phyloP scores from a whole-genome alignment of 495 filamentous ascomycete genomes.

The Podospora fimiseda region DNA sequence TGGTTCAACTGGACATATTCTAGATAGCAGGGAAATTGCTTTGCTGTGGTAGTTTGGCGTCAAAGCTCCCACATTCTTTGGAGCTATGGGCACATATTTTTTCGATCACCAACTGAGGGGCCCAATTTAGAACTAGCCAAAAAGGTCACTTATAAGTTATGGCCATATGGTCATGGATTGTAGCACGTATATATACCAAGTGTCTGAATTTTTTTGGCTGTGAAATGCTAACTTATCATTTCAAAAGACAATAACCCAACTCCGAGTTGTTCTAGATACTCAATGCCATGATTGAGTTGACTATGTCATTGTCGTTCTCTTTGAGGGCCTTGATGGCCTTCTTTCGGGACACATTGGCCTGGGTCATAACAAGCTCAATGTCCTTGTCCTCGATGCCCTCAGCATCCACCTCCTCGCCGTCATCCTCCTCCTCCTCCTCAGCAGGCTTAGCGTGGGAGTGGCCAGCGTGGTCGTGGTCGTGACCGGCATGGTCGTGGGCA shows the following conservation, averaged over 20 bases:
- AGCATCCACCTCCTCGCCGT: constrained; percentile 92
- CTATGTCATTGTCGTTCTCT: constrained; percentile 99
- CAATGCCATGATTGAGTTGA: constrained; percentile 99
- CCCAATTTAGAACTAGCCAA: too few relatives aligned
- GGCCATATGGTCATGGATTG: too few relatives aligned
- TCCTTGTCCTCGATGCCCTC: constrained; percentile 94
- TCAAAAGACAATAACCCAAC: constrained; percentile 5
- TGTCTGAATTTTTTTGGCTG: constrained; percentile 2
- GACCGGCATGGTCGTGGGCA: constrained; percentile 56
- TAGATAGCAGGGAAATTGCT: too few relatives aligned
- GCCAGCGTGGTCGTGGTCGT: constrained; percentile 61
- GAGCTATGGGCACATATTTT: too few relatives aligned
- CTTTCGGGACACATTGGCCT: constrained; percentile 91
- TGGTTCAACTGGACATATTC: too few relatives aligned
- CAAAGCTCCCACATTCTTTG: too few relatives aligned
- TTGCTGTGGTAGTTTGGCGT: too few relatives aligned
- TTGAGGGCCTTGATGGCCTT: constrained; percentile 98
- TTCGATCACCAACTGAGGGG: too few relatives aligned
- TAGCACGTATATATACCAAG: too few relatives aligned
- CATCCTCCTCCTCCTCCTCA: constrained; percentile 87
- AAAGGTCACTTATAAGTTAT: too few relatives aligned
- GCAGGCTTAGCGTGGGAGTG: constrained; percentile 51
- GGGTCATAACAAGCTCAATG: constrained; percentile 97
- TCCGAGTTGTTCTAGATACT: constrained; percentile 70
- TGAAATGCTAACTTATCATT: constrained; percentile 3